Conservation (phyloP, 2,329 filamentous ascomycete genomes). For the Sphaerulina vaccinii region DNA sequence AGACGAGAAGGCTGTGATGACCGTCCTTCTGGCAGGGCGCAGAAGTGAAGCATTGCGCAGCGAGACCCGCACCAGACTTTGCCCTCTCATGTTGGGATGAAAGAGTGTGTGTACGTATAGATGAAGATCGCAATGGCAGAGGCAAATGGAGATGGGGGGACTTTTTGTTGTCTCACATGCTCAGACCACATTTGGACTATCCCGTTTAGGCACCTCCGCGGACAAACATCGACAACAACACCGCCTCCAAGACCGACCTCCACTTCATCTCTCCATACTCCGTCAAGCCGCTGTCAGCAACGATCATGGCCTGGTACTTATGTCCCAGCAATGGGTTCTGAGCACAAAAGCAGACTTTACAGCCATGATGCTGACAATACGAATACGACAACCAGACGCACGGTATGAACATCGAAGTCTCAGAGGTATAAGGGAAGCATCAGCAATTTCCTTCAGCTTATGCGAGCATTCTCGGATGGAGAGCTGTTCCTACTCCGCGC, state of each 20-base stretch:
- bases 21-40: constrained; percentile 22
- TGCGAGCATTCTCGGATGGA: no score
- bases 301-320: no score
- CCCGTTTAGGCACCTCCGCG: constrained; percentile 2
- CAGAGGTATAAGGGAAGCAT: no score
- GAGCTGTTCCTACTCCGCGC: no score
- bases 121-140: background rate
- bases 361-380: background rate
- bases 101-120: background rate
- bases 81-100: constrained; percentile 23
- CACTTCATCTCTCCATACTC: no score
- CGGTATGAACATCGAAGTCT: no score
- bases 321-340: no score
- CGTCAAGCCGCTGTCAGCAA: background rate
- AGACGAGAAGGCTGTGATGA: constrained; percentile 27
- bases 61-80: constrained; percentile 30
- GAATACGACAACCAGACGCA: no score
- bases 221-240: no score
- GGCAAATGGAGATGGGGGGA: background rate
- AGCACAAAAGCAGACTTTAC: background rate
- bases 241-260: no score
- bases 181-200: background rate
- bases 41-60: constrained; percentile 30
- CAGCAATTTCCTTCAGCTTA: no score
- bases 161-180: constrained; percentile 5